A percentile compares a stretch with the other conserved stretches of the same genome.
Evolutionary conservation across 2,329 filamentous ascomycete genomes (phyloP).

Genomic region (Ophiostoma piceae): DNA sequence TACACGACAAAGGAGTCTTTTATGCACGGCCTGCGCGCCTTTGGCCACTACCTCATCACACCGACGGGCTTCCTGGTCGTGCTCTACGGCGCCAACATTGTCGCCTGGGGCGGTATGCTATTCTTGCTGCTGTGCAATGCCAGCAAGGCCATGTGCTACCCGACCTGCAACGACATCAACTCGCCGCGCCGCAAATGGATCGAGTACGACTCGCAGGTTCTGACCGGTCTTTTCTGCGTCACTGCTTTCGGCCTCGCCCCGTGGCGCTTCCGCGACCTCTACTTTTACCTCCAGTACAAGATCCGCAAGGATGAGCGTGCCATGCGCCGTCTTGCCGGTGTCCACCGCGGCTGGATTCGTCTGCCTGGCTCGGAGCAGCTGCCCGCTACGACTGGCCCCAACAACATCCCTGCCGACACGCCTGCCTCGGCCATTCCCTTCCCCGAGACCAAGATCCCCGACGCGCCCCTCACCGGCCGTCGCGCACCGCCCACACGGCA

Average conservation of each 20-base stretch:
- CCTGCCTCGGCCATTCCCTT: constrained; percentile 52
- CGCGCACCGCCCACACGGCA: constrained; percentile 60
- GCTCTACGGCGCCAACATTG: constrained; percentile 73
- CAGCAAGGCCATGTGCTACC: constrained; percentile 58
- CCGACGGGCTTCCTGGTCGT: constrained; percentile 71
- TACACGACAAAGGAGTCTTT: constrained; percentile 57
- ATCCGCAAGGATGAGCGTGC: constrained; percentile 44
- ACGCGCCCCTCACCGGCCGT: constrained; percentile 64
- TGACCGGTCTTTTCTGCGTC: constrained; percentile 80
- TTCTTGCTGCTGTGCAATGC: constrained; percentile 78
- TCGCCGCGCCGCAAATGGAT: constrained; percentile 79
- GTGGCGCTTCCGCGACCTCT: constrained; percentile 78
- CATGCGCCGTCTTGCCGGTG: constrained; percentile 64
- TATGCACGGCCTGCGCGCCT: constrained; percentile 52
- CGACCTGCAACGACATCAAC: constrained; percentile 64
- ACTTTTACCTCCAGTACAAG: constrained; percentile 64
- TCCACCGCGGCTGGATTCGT: constrained; percentile 71
- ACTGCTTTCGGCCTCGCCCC: constrained; percentile 79
- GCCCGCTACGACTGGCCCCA: constrained; percentile 48
- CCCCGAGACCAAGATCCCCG: constrained; percentile 58
- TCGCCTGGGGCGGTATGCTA: constrained; percentile 88
- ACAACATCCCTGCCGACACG: constrained; percentile 41
- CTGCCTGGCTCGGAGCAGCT: constrained; percentile 61
- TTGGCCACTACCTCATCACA: constrained; percentile 69
- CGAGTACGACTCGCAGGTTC: constrained; percentile 75